Evolutionary conservation across 345 rosid genomes (phyloP).

Genomic region (Ailanthus altissimus): DNA sequence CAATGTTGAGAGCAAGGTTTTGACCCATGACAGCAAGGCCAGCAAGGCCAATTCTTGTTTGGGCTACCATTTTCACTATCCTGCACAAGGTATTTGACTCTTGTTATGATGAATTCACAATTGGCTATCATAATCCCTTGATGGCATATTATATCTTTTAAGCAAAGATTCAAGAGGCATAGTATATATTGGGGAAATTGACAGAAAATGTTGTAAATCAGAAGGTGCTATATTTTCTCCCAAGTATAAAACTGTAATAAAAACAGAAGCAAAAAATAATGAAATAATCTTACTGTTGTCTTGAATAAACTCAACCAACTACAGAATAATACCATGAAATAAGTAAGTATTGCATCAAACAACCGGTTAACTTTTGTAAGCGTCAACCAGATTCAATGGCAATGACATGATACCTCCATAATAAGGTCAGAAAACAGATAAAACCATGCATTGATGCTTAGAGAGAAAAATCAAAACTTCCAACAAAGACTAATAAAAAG

Average conservation of each 20-base stretch:
- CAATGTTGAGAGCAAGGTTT: slow-evolving; percentile 45
- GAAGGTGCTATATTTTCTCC: background rate
- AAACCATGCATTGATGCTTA: background rate
- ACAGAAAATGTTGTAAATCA: background rate
- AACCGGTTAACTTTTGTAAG: background rate
- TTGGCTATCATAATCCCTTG: background rate
- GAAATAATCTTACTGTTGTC: background rate
- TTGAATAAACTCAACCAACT: background rate
- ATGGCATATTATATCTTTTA: too few species aligned
- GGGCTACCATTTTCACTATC: slow-evolving; percentile 20
- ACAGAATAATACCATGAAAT: background rate
- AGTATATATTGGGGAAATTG: background rate
- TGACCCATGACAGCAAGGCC: slow-evolving; percentile 54
- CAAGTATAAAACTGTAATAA: background rate
- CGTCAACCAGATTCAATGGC: background rate
- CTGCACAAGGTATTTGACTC: slow-evolving; percentile 9
- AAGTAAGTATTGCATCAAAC: background rate
- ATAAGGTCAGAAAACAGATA: background rate
- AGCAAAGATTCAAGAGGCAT: background rate
- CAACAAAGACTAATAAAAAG: slow-evolving; percentile 5
- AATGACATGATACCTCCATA: background rate
- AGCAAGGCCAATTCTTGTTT: slow-evolving; percentile 44
- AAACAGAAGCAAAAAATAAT: background rate
- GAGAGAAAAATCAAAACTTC: background rate
- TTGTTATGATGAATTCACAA: background rate